Conservation (phyloP, 345 rosid genomes). For the Leavenworthia alabamica region DNA sequence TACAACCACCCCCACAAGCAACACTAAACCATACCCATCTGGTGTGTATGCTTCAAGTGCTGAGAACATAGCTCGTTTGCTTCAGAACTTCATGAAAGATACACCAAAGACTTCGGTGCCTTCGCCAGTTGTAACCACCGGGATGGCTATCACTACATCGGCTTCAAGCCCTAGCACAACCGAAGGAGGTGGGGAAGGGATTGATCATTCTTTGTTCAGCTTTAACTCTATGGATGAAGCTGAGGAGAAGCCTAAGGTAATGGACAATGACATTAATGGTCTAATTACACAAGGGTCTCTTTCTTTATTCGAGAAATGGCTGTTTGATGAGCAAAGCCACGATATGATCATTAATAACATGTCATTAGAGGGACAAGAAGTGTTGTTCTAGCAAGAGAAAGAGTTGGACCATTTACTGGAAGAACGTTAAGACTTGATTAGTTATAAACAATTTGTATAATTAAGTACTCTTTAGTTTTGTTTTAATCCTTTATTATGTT, state of each 20-base stretch:
- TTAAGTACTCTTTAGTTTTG: conserved; percentile 19
- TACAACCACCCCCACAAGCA: conserved; percentile 14
- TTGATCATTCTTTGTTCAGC: conserved; percentile 39
- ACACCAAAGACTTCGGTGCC: conserved; percentile 27
- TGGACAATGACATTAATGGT: conserved; percentile 29
- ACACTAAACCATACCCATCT: conserved; percentile 15
- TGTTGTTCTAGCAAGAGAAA: conserved; percentile 26
- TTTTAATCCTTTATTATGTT: conserved; percentile 1
- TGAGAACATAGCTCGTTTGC: conserved; percentile 67
- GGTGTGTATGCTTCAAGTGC: conserved; percentile 52
- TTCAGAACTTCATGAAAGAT: conserved; percentile 53
- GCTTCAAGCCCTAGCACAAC: conserved; percentile 26
- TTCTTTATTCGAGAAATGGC: conserved; percentile 62
- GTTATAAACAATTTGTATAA: conserved; percentile 15
- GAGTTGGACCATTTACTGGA: background rate
- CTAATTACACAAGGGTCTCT: conserved; percentile 40
- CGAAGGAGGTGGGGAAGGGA: conserved; percentile 26
- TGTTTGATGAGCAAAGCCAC: conserved; percentile 53
- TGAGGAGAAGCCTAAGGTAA: conserved; percentile 40
- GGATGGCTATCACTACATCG: conserved; percentile 25
- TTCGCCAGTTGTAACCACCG: conserved; percentile 23
- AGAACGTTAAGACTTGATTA: conserved; percentile 1
- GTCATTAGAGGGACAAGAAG: conserved; percentile 37
- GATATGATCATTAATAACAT: conserved; percentile 30
- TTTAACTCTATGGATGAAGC: conserved; percentile 41